These are phyloP conservation scores for Yueomyces sp. DNA, from an alignment of 805 yeast genomes.

Conservation along the genomic window DNA sequence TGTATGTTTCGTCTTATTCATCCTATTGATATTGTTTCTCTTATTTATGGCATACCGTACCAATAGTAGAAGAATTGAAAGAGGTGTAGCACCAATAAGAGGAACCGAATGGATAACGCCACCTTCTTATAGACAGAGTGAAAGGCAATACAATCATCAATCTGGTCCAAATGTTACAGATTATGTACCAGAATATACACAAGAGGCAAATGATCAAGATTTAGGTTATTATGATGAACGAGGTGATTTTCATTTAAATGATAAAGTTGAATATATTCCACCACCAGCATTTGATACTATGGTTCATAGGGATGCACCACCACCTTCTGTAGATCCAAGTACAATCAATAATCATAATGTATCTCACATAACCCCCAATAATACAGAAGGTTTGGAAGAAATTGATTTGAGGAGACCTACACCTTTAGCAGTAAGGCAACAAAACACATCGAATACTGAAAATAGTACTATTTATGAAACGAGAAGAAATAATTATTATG, in stretches of 20 bases:
- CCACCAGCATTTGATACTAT: conserved; percentile 8
- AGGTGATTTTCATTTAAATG: conserved; percentile 34
- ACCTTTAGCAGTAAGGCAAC: too few relatives aligned
- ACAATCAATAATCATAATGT: too few relatives aligned
- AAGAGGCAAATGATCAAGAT: conserved; percentile 49
- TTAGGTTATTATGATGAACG: conserved; percentile 58
- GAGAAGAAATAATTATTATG: too few relatives aligned
- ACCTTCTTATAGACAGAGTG: conserved; percentile 57
- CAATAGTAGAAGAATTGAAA: conserved; percentile 5
- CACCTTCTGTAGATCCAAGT: neutral
- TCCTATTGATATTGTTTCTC: neutral
- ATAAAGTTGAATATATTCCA: conserved; percentile 13
- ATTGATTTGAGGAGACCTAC: too few relatives aligned
- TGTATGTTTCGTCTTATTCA: neutral
- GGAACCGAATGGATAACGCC: conserved; percentile 41
- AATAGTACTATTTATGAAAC: too few relatives aligned
- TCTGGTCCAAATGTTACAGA: conserved; percentile 23
- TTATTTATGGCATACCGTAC: too few relatives aligned
- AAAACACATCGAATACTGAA: too few relatives aligned
- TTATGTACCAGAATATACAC: conserved; percentile 57
- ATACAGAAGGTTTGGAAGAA: too few relatives aligned
- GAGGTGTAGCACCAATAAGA: conserved; percentile 37
- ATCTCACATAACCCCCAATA: too few relatives aligned
- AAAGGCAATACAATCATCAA: conserved; percentile 32
- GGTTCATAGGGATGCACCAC: neutral